Percentiles rank a stretch among this genome's conserved stretches.
Conservation (phyloP, 2,329 filamentous ascomycete genomes). For the Knoxdaviesia capensis region DNA sequence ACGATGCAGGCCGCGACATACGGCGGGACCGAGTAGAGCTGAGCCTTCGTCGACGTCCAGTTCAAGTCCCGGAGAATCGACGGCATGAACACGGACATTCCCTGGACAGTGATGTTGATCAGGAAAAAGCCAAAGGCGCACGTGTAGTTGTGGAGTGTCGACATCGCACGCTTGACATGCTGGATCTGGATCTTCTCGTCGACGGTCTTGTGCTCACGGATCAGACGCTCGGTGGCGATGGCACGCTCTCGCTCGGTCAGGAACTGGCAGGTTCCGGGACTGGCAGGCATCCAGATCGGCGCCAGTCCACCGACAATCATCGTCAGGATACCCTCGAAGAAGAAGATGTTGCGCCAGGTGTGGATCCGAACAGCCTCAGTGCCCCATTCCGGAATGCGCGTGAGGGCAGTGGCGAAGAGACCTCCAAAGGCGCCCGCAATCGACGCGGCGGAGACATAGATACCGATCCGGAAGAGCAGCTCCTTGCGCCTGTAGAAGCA, state of each 20-base stretch:
- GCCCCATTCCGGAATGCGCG: slow-evolving; percentile 31
- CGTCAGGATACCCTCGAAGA: slow-evolving; percentile 39
- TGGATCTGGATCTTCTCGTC: slow-evolving; percentile 23
- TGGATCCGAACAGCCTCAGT: slow-evolving; percentile 19
- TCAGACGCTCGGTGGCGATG: slow-evolving; percentile 31
- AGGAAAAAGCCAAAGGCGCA: slow-evolving; percentile 37
- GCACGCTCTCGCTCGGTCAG: slow-evolving; percentile 29
- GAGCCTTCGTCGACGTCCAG: slow-evolving; percentile 17
- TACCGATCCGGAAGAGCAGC: slow-evolving; percentile 31
- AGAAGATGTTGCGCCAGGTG: slow-evolving; percentile 40
- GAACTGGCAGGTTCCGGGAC: slow-evolving; percentile 25
- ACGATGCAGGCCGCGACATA: slow-evolving; percentile 20
- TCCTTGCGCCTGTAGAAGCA: slow-evolving; percentile 36
- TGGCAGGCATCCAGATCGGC: slow-evolving; percentile 29
- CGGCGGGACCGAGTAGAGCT: slow-evolving; percentile 23
- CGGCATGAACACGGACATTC: slow-evolving; percentile 26
- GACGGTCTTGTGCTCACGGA: slow-evolving; percentile 23
- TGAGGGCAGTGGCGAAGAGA: slow-evolving; percentile 30
- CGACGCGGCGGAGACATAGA: slow-evolving; percentile 32
- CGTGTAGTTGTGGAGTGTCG: slow-evolving; percentile 38
- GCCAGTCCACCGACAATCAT: slow-evolving; percentile 23
- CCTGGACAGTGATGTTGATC: slow-evolving; percentile 39
- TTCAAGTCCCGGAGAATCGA: slow-evolving; percentile 23
- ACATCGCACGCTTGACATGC: slow-evolving; percentile 29
- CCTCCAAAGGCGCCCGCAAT: slow-evolving; percentile 38